Conservation (phyloP, 1,284 basidiomycete species). For the Boletus semigastroideus region DNA sequence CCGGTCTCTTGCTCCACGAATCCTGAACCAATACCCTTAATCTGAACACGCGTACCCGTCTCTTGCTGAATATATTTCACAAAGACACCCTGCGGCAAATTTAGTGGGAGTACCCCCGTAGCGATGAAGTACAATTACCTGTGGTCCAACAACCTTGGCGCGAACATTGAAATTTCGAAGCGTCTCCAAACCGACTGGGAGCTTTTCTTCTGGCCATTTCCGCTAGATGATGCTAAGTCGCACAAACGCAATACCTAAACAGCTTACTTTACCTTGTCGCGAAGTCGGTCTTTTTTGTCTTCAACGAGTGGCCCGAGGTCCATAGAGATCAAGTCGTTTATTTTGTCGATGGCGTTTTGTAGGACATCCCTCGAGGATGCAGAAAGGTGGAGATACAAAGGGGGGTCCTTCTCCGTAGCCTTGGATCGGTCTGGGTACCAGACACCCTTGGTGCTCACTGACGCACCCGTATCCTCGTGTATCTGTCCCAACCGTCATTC, state of each 20-base stretch:
- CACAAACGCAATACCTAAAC: neutral
- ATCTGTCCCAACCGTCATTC: slow-evolving; percentile 52
- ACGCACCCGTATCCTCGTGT: slow-evolving; percentile 86
- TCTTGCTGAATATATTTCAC: slow-evolving; percentile 99
- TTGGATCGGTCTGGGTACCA: slow-evolving; percentile 93
- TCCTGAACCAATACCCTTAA: slow-evolving; percentile 93
- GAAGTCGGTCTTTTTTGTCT: slow-evolving; percentile 68
- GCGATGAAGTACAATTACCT: slow-evolving; percentile 47
- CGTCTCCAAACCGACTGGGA: slow-evolving; percentile 84
- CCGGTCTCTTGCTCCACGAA: slow-evolving; percentile 96
- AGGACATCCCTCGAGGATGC: slow-evolving; percentile 80
- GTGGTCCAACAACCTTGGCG: slow-evolving; percentile 95
- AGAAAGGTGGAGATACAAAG: slow-evolving; percentile 92
- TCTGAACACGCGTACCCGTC: slow-evolving; percentile 96
- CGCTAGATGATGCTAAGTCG: slow-evolving; percentile 43
- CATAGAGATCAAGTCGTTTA: slow-evolving; percentile 83
- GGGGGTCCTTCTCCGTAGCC: slow-evolving; percentile 90
- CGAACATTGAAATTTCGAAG: slow-evolving; percentile 97
- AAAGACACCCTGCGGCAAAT: slow-evolving; percentile 74
- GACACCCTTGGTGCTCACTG: slow-evolving; percentile 86
- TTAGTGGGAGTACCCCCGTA: neutral
- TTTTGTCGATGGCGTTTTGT: slow-evolving; percentile 77
- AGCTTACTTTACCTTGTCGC: slow-evolving; percentile 50
- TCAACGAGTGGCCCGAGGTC: slow-evolving; percentile 90
- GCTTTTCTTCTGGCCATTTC: slow-evolving; percentile 96